Evolutionary conservation across 352 stramenopile species (phyloP), one percentile per base, ranked within the genome.

Genomic region (Phytopythium aichiense): DNA sequence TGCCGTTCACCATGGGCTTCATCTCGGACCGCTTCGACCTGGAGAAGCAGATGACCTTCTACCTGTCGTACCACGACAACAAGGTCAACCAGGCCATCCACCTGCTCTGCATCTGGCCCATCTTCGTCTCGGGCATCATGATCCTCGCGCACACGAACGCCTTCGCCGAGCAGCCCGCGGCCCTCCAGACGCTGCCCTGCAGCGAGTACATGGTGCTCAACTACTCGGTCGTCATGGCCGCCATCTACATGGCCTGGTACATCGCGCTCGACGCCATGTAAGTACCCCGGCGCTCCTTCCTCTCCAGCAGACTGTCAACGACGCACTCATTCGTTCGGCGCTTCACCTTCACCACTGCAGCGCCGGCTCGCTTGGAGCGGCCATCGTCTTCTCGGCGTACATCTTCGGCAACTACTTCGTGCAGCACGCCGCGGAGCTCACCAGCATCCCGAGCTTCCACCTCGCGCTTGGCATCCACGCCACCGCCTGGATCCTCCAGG

Each of bases 31-130:
- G 83, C 65, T 92, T 92, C 63, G 64, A 91, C 65, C 65, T 94
- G 49, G 83, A 94, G 67, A 89, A 91, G 65, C 84, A 93, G 60
- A 66, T 95, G 48, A 75, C 71, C 25, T 95, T 95, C 74, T 95
- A 95, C 70, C 66, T 90, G 38, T 90, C 81, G 28, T 95, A 95
- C 76, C 87, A 95, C 67, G 67, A 84, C 74, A 81, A 95, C 69
- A 74, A 73, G 58, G 67, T 86, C 58, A 96, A 96, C 73, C 74
- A 91, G 74, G 71, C 31, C 53, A 89, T 96, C 63, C 87, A 96
- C 69, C 79, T 96, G 37, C 51, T 71, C 25, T 96, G 82, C 69
- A 92, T 95, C 68, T 94, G 84, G 80, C 87, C 84, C 58, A 92
- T 96, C 61, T 77, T 95, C 56, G 76, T 90, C 66, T 88, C 87